Conservation (phyloP, 2,329 filamentous ascomycete genomes). For the Stagonosporopsis chrysanthemi region DNA sequence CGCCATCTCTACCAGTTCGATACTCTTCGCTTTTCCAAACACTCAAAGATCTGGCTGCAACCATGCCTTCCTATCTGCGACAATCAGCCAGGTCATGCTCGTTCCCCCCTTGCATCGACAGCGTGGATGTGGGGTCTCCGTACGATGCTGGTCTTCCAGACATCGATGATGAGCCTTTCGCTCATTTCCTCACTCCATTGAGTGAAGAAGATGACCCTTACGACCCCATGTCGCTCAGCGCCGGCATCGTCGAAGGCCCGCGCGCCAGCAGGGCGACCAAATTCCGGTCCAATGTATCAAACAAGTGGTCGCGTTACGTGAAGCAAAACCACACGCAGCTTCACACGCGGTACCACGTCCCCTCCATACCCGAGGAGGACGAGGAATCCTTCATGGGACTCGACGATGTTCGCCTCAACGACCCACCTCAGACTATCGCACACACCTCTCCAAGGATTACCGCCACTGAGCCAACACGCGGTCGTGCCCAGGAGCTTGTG, state of each 20-base stretch:
- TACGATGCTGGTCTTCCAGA: constrained; percentile 41
- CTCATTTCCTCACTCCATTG: constrained; percentile 53
- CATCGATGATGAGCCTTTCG: constrained; percentile 54
- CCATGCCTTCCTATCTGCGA: constrained; percentile 48
- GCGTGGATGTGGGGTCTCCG: constrained; percentile 29
- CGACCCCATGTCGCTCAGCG: constrained; percentile 47
- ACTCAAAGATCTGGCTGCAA: constrained; percentile 34
- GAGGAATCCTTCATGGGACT: constrained; percentile 50
- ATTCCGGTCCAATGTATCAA: constrained; percentile 49
- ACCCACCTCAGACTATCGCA: constrained; percentile 38
- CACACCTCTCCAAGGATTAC: constrained; percentile 40
- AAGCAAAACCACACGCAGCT: constrained; percentile 44
- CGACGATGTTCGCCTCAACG: constrained; percentile 45
- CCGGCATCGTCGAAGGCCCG: constrained; percentile 49
- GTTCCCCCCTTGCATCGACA: constrained; percentile 46
- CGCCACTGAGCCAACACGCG: constrained; percentile 44
- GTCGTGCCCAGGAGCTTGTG: constrained; percentile 48
- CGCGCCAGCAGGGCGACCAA: constrained; percentile 45
- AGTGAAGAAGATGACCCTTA: constrained; percentile 52
- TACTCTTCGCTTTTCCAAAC: constrained; percentile 30
- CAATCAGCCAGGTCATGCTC: constrained; percentile 42
- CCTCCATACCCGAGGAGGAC: constrained; percentile 40
- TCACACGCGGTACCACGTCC: constrained; percentile 43
- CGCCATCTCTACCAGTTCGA: constrained; percentile 33
- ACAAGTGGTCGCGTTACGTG: constrained; percentile 53